Evolutionary conservation across 2,329 filamentous ascomycete genomes (phyloP), one percentile per base, ranked within the genome.

Genomic region (Stachybotrys elegans): DNA sequence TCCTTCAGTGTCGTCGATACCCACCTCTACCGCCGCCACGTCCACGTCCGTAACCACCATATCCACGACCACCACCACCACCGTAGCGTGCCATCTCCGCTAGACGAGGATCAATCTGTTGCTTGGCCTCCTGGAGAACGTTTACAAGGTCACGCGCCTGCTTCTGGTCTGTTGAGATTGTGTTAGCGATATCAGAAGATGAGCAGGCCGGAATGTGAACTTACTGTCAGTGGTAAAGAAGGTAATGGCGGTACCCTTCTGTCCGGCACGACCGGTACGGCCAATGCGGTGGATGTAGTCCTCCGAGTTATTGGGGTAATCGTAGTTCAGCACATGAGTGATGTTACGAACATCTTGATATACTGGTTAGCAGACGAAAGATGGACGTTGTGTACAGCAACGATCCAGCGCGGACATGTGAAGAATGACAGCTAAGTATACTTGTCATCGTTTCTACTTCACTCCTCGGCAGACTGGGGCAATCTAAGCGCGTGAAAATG

Each of bases 301-400:
- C 75, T 98, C 93, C 61, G 93, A 83, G 72, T 97, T 97, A 78
- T 97, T 97, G 69, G 92, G 92, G 73, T 97, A 97, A 70, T 97
- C 93, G 88, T 97, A 96, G 84, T 97, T 97, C 75, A 98, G 81
- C 73, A 98, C 93, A 76, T 98, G 93, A 73, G 93, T 97, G 77
- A 98, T 98, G 81, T 98, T 95, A 76, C 91, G 92, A 78, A 98
- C 93, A 86, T 98, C 93, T 97, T 96, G 66, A 63, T 61, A 74
- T 67, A 78, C 70, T 81, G 78, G 87, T 95, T 94, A 95, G 89
- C 75, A 79, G 75, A 71, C 73, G 74, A 76, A 63, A 68, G 69
- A 66, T 60, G 54, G 44, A 62, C 58, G 22, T 40, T 61, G 58
- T 62, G 67, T 70, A 74, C 76, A 76, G 76, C 78, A 82, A 79